Base-by-base conservation (phyloP, 2,329 filamentous ascomycete genomes). In the Aspergillus fischeri region DNA sequence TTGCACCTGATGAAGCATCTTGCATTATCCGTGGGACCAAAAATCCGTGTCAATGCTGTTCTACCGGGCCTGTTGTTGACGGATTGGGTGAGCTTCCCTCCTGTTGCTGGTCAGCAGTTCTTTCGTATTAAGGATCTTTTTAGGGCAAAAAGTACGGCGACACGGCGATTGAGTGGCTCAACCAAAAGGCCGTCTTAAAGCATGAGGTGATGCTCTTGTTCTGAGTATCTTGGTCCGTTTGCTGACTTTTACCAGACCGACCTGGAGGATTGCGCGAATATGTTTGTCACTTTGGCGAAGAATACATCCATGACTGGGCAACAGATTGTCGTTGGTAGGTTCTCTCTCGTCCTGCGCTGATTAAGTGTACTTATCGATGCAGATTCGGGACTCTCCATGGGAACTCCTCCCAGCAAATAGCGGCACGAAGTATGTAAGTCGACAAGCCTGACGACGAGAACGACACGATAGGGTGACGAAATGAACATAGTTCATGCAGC, bases 1-100 rank as follows among this genome's bases (percentile, higher is more conserved):
- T 60, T 86, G 48, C 84, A 86, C 70, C 68, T 86, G 38, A 83
- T 83, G 72, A 83, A 83, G 65, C 81, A 82, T 77, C 84, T 59
- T 21, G 20, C 44, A 4, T 17, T 47, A 11, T 47, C 44, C 5
- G 44, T 47, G 10, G 84, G 83, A 0, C 77, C 78, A 3, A 84
- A 84, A 67, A 74, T 86, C 17, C 70, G 84, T 29, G 77, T 84
- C 25, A 87, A 87, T 67, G 81, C 82, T 47, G 78, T 86, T 47
- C 3, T 27, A 14, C 44, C 44, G 4, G 44, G 44, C 2, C 24
- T 47, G 21, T 7, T 47, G 20, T 47, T 47, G 11, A 47, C 44
- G 1, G 44, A 47, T 17, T 47, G 21, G 44, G 44, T 47, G 9
- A 47, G n/a, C 17, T 9, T 9, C 4, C 21, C 14, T 2, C 9